Evolutionary conservation across 306 rosid species (phyloP), one percentile per base, ranked within the genome.

Genomic region (Vicia faba): DNA sequence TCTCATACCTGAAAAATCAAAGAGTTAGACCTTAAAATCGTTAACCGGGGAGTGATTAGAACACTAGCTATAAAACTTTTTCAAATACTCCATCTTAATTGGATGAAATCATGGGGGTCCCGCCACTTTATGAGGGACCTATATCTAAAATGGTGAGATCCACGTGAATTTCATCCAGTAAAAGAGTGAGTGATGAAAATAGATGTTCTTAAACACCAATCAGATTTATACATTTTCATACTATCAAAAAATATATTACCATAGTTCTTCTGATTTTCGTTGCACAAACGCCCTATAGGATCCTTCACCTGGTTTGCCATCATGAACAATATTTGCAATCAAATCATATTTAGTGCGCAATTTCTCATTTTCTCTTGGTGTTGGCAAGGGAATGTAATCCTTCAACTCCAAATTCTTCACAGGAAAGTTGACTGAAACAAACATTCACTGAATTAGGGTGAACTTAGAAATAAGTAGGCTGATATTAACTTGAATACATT

Each of bases 351-450:
- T 90, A 12, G 97, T 75, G 53, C 87, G 86, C 69, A 86, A 40
- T 74, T 73, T 93, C 80, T 84, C 86, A 19, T 79, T 86, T 72
- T 82, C 97, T 53, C 84, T 88, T 2, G 96, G 86, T 20, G 92
- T 73, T 64, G 97, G 84, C 85, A 90, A 82, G 66, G 97, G 97
- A 53, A 90, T 90, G 86, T 93, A 93, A 76, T 93, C 97, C 84
- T 88, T 93, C 85, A 93, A 79, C 76, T 93, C 99, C 51, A 93
- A 85, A 75, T 93, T 93, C 86, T 93, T 89, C 68, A 93, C 97
- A 14, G 97, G 98, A 82, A 92, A 92, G 83, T 89, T 92, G 69
- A 92, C 98, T 92, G 85, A 65, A 41, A 69, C 19, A 76, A 58
- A 60, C 36, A 60, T 12, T 44, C 66, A 48, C 2, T 5, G n/a